A percentile compares a stretch with the other conserved stretches of the same genome.
phyloP scores from a whole-genome alignment of 2,329 filamentous ascomycete species.

The Zymoseptoria passerinii region DNA sequence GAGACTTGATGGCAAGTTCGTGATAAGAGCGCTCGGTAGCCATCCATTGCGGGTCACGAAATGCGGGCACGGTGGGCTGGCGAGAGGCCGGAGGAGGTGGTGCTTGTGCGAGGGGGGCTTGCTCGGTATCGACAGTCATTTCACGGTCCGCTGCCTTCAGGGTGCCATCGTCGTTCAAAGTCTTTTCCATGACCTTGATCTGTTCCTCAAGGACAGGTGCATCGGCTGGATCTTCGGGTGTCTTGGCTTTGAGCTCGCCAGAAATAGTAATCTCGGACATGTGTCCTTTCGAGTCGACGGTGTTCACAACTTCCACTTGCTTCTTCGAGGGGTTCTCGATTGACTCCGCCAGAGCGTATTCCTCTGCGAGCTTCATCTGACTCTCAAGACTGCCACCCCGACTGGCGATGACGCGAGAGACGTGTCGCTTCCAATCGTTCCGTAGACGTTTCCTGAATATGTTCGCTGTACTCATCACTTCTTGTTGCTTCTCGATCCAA shows the following conservation, averaged over 20 bases:
- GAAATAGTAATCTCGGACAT: slow-evolving; percentile 42
- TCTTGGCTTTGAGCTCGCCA: slow-evolving; percentile 33
- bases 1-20: slow-evolving; percentile 62
- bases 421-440: slow-evolving; percentile 77
- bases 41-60: slow-evolving; percentile 74
- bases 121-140: slow-evolving; percentile 10
- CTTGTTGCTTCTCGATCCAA: slow-evolving; percentile 85
- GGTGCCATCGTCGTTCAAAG: slow-evolving; percentile 22
- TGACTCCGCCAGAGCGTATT: slow-evolving; percentile 67
- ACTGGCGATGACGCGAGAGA: slow-evolving; percentile 67
- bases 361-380: slow-evolving; percentile 63
- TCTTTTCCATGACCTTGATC: slow-evolving; percentile 33
- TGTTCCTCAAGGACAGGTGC: slow-evolving; percentile 15
- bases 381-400: slow-evolving; percentile 64
- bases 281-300: slow-evolving; percentile 40
- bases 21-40: slow-evolving; percentile 65
- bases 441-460: slow-evolving; percentile 68
- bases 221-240: slow-evolving; percentile 9
- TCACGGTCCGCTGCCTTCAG: slow-evolving; percentile 18
- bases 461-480: slow-evolving; percentile 55
- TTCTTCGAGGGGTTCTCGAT: slow-evolving; percentile 50
- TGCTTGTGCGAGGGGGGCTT: slow-evolving; percentile 9
- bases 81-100: slow-evolving; percentile 12
- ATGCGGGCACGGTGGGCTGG: slow-evolving; percentile 38
- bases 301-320: slow-evolving; percentile 37